Evolutionary conservation across 2,329 filamentous ascomycete species (phyloP).

Genomic region (Aureobasidium sp.): DNA sequence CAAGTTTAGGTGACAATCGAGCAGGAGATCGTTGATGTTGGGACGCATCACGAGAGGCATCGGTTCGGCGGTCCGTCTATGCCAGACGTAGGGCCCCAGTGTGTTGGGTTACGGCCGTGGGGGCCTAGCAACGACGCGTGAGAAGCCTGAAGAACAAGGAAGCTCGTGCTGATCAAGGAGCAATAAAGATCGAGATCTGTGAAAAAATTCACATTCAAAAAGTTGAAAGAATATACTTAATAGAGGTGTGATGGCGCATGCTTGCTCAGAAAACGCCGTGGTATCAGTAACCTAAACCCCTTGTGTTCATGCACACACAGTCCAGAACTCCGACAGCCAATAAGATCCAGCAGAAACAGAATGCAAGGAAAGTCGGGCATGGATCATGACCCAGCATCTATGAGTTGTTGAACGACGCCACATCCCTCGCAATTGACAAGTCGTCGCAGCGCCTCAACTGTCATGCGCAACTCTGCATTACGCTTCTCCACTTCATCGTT

Average conservation of each 20-base stretch:
- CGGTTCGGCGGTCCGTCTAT: neutral
- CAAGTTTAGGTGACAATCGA: neutral
- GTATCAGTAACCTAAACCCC: neutral
- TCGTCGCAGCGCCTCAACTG: conserved; percentile 35
- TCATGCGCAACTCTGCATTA: conserved; percentile 29
- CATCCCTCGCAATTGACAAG: conserved; percentile 40
- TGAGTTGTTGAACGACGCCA: conserved; percentile 35
- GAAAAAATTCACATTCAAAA: no score
- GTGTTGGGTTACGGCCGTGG: neutral
- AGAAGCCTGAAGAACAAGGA: neutral
- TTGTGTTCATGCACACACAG: neutral
- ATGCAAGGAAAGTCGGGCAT: neutral
- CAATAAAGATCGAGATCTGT: neutral
- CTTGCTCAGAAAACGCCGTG: neutral
- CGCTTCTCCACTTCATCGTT: conserved; percentile 31
- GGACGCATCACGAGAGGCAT: neutral
- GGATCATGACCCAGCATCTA: conserved; percentile 20
- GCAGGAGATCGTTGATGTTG: neutral
- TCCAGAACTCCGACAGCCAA: neutral
- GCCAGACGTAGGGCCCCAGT: neutral
- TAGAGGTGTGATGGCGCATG: neutral
- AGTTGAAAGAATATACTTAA: neutral
- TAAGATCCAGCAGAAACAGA: neutral
- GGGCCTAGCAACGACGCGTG: neutral
- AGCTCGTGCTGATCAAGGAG: neutral